phyloP scores from a whole-genome alignment of 257 asterid species.

The Sherardia arvensis region DNA sequence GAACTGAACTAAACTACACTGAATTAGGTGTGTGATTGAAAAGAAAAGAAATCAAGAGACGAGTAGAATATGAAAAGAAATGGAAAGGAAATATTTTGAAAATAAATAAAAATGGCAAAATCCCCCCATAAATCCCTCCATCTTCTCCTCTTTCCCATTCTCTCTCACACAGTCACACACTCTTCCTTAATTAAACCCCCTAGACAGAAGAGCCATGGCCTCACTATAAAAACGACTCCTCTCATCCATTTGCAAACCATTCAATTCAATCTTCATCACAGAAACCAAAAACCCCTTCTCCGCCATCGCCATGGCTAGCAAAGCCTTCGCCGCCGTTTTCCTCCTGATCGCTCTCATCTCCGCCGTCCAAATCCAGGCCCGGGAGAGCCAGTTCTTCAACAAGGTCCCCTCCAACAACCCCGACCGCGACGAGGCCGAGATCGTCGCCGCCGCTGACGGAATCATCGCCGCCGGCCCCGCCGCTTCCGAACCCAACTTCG shows the following conservation, averaged over 20 bases:
- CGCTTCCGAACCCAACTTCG: slow-evolving; percentile 41
- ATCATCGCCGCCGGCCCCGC: slow-evolving; percentile 21
- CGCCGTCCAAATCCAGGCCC: slow-evolving; percentile 40
- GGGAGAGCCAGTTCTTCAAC: slow-evolving; percentile 78
- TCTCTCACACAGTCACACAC: slow-evolving; percentile 4
- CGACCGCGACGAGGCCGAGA: slow-evolving; percentile 3
- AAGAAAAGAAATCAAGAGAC: too few relatives aligned
- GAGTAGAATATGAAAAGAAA: too few relatives aligned
- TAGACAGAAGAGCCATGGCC: slow-evolving; percentile 25
- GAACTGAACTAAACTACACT: background rate
- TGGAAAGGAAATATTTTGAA: background rate
- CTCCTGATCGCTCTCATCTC: slow-evolving; percentile 31
- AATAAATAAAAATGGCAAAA: background rate
- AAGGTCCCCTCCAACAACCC: slow-evolving; percentile 42
- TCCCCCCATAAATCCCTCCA: slow-evolving; percentile 2
- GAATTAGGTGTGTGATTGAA: background rate
- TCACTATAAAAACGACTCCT: background rate
- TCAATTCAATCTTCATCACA: background rate
- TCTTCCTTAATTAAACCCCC: slow-evolving; percentile 7
- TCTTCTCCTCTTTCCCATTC: slow-evolving; percentile 1
- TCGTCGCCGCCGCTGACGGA: slow-evolving; percentile 5
- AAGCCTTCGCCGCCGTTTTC: slow-evolving; percentile 38
- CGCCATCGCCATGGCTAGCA: slow-evolving; percentile 32
- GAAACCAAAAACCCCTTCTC: background rate
- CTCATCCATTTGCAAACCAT: slow-evolving; percentile 12